Evolutionary conservation across 495 filamentous ascomycete species (phyloP), one percentile per base, ranked within the genome.

Genomic region (Antarctomyces pellizariae): DNA sequence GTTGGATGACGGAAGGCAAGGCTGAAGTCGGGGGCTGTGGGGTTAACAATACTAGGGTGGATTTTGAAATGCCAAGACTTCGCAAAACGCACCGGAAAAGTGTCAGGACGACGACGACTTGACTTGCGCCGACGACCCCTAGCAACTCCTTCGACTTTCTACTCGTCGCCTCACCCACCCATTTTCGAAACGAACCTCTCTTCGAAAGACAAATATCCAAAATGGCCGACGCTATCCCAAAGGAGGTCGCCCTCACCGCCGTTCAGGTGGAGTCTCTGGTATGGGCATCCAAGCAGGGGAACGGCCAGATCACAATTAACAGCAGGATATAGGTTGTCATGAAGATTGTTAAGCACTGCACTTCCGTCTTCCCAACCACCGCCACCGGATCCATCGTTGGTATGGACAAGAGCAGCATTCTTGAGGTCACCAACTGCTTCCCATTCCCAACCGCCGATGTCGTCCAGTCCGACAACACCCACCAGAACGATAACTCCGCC

Each of bases 321-420:
- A 25, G 30, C 17, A 32, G 22, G 21, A 24, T 29, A 33, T 45
- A 89, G 79, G 79, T 91, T 45, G 78, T 84, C 28, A 79, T 91
- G 78, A 90, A 90, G 55, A 78, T 93, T 42, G 79, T 86, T 42
- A 91, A 83, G 56, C 79, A 89, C 58, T 75, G 72, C 59, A 71
- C 77, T 14, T 62, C 78, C 35, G 60, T 58, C 32, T 95, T 89
- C 56, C 89, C 84, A 29, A 80, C 78, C 18, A 75, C 67, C 13
- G 78, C 82, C 29, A 95, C 79, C 28, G 83, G 83, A 29, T 78
- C 75, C 25, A 59, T 91, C 19, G 76, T 91, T 29, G 86, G 86
- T 42, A 80, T 97, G 78, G 86, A 93, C 44, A 65, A 68, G 35
- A 70, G 70, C 35, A 69, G 71, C 37, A 62, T 61, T 25, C 70